Percentiles rank a stretch among this genome's conserved stretches.
These are phyloP conservation scores for Myxozyma nipponensis DNA, from an alignment of 805 yeast species.

Conservation along the genomic window DNA sequence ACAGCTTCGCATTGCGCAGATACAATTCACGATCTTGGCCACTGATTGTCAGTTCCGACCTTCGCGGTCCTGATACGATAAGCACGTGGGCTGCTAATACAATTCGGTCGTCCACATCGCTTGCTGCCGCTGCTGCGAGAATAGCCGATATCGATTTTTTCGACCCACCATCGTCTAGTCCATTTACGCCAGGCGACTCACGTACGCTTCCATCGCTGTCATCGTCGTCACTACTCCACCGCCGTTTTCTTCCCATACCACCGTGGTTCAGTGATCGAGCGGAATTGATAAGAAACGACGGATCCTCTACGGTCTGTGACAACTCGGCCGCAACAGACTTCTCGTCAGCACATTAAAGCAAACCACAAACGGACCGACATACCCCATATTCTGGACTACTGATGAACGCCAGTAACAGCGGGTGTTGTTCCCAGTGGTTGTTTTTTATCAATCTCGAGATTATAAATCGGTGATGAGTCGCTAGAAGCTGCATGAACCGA, in stretches of 20 bases:
- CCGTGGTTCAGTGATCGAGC: not conserved
- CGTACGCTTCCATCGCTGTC: not conserved
- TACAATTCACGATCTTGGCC: not conserved
- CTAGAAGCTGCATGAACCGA: slow-evolving; percentile 8
- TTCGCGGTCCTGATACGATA: slow-evolving; percentile 12
- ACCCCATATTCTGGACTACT: slow-evolving; percentile 11
- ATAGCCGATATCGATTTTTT: slow-evolving; percentile 1
- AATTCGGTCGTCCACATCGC: slow-evolving; percentile 1
- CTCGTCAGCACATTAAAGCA: not conserved
- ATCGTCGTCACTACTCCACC: not conserved
- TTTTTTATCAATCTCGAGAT: slow-evolving; percentile 14
- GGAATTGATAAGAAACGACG: not conserved
- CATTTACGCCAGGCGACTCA: not conserved
- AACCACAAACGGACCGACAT: not conserved
- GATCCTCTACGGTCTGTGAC: slow-evolving; percentile 6
- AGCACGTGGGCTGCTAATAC: slow-evolving; percentile 15
- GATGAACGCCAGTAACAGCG: slow-evolving; percentile 9
- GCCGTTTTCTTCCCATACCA: not conserved
- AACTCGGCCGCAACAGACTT: slow-evolving; percentile 8
- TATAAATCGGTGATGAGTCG: slow-evolving; percentile 11
- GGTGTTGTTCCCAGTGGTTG: slow-evolving; percentile 7
- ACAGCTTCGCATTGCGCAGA: slow-evolving; percentile 1
- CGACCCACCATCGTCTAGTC: not conserved
- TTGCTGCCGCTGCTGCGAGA: not conserved
- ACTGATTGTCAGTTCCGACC: slow-evolving; percentile 1